phyloP scores from a whole-genome alignment of 192 early-diverging fungal genomes.

The Entomortierella beljakovae region DNA sequence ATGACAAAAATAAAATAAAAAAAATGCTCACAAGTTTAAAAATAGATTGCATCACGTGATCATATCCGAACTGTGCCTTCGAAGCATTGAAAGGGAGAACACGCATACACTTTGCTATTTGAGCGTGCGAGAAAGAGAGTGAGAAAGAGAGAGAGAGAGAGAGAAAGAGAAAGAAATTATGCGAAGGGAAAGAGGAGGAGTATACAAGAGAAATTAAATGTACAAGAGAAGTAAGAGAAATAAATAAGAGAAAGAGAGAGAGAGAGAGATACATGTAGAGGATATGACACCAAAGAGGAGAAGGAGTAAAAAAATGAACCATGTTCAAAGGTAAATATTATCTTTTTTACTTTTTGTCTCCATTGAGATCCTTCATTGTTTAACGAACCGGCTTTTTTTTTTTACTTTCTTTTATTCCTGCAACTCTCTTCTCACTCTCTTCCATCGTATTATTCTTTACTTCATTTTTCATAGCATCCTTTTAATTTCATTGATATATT shows the following conservation, averaged over 20 bases:
- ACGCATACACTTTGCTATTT: too few species aligned
- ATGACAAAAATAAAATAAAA: neutral
- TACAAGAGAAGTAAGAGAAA: slow-evolving; percentile 1
- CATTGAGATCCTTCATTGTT: too few species aligned
- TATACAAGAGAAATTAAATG: neutral
- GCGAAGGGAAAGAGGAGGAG: neutral
- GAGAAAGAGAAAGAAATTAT: too few species aligned
- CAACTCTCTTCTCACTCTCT: neutral
- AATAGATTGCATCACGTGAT: slow-evolving; percentile 2
- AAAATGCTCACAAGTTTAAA: neutral
- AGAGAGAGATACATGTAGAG: neutral
- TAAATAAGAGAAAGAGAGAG: neutral
- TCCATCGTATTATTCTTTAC: neutral
- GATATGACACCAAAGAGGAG: neutral
- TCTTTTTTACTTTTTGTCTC: neutral
- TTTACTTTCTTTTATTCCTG: neutral
- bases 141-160: too few species aligned
- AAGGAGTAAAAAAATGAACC: neutral
- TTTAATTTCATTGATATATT: neutral
- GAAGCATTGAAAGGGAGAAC: too few species aligned
- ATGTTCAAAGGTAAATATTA: neutral
- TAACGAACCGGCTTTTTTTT: neutral
- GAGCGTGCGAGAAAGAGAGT: too few species aligned
- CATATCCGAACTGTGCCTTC: too few species aligned
- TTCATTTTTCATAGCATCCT: slow-evolving; percentile 1